Evolutionary conservation across 805 yeast species (phyloP).

Genomic region (Metschnikowia cubensis): DNA sequence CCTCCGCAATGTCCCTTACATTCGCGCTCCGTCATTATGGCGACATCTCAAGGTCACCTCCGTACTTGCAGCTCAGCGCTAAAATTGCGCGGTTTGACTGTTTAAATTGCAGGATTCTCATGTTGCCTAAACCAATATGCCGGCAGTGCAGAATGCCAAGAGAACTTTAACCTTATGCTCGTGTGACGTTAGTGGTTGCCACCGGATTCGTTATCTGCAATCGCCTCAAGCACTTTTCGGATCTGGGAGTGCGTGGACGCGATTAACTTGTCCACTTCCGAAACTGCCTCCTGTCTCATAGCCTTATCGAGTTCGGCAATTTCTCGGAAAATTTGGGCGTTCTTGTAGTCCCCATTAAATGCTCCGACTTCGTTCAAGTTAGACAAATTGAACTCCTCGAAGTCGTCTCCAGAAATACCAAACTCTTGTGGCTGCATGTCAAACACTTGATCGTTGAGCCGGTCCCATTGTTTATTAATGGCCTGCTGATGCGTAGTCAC

Average conservation of each 20-base stretch:
- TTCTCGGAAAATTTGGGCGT: slow-evolving; percentile 9
- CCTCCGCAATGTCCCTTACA: background rate
- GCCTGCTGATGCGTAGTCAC: slow-evolving; percentile 17
- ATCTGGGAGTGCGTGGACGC: slow-evolving; percentile 11
- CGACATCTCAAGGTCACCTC: background rate
- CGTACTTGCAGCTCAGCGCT: background rate
- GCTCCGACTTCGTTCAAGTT: slow-evolving; percentile 8
- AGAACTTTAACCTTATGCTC: background rate
- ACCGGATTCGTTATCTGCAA: background rate
- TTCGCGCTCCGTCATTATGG: background rate
- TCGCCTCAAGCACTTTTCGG: slow-evolving; percentile 1
- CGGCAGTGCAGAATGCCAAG: background rate
- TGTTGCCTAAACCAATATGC: background rate
- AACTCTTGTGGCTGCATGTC: slow-evolving; percentile 26
- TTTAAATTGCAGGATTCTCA: background rate
- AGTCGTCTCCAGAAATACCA: slow-evolving; percentile 40
- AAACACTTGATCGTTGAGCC: slow-evolving; percentile 33
- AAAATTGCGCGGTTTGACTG: background rate
- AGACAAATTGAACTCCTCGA: slow-evolving; percentile 40
- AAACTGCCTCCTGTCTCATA: slow-evolving; percentile 4
- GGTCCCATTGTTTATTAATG: slow-evolving; percentile 42
- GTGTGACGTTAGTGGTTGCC: background rate
- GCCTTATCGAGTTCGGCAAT: slow-evolving; percentile 14
- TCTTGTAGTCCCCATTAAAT: slow-evolving; percentile 6
- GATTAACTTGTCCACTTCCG: slow-evolving; percentile 13